Percentiles rank a stretch among this genome's conserved stretches.
Evolutionary conservation across 257 asterid species (phyloP).

Genomic region (Plantago major): DNA sequence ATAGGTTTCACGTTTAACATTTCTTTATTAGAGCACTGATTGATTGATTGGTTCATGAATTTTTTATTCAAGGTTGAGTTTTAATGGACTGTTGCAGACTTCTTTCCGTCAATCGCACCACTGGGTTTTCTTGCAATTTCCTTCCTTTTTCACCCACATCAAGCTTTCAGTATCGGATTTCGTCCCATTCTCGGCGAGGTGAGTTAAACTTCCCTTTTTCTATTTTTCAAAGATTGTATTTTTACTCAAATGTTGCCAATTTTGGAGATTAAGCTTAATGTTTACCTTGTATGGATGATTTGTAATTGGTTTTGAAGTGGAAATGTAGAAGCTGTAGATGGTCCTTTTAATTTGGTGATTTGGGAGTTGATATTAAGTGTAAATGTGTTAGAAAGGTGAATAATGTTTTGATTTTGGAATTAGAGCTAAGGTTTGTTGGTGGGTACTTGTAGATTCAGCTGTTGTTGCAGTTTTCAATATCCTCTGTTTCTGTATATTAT

Average conservation of each 20-base stretch:
- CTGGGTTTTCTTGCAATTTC: constrained; percentile 24
- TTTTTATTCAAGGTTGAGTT: constrained; percentile 29
- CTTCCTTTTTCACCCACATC: constrained; percentile 23
- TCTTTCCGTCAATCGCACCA: constrained; percentile 43
- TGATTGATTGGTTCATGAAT: not conserved
- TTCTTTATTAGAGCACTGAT: not conserved
- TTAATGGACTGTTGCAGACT: constrained; percentile 65
- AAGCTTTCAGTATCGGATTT: constrained; percentile 18
- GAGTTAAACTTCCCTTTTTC: constrained; percentile 13
- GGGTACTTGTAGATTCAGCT: not conserved
- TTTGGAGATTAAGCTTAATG: too few relatives aligned
- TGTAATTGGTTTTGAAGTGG: not conserved
- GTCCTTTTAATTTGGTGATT: not conserved
- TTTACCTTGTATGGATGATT: not conserved
- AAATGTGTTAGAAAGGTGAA: not conserved
- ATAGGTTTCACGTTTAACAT: too few relatives aligned
- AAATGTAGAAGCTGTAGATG: too few relatives aligned
- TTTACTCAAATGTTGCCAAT: not conserved
- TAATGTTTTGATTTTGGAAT: too few relatives aligned
- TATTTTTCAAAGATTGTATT: too few relatives aligned
- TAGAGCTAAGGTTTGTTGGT: not conserved
- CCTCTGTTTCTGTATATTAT: too few relatives aligned
- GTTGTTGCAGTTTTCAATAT: too few relatives aligned
- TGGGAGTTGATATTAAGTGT: not conserved
- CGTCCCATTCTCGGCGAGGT: constrained; percentile 34